These are phyloP conservation scores for Elsinoe australis DNA, from an alignment of 2,329 filamentous ascomycete species.

Conservation along the genomic window DNA sequence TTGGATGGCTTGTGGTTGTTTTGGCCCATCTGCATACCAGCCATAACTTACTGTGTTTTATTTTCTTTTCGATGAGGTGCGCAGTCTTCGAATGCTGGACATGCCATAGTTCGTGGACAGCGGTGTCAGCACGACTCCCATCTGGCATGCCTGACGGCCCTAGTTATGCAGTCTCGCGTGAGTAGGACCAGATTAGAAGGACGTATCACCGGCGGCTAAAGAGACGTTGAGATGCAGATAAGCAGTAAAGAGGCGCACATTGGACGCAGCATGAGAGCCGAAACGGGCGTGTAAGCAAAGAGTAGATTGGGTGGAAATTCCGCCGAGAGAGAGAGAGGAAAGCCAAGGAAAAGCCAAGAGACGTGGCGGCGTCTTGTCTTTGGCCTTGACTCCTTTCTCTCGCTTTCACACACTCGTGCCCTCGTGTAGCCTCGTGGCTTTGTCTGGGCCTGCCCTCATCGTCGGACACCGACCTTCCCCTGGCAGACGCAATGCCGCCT, in stretches of 20 bases:
- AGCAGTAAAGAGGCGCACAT: neutral
- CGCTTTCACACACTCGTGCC: neutral
- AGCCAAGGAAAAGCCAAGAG: neutral
- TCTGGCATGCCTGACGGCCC: neutral
- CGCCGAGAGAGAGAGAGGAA: neutral
- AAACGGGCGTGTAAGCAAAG: too few relatives aligned
- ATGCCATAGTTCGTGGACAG: too few relatives aligned
- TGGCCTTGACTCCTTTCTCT: neutral
- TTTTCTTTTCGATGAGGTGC: neutral
- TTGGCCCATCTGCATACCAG: too few relatives aligned
- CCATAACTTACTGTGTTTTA: conserved; percentile 2
- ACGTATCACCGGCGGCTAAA: neutral
- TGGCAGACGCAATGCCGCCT: conserved; percentile 10
- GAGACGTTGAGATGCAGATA: conserved; percentile 10
- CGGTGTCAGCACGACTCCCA: too few relatives aligned
- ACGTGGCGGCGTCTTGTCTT: too few relatives aligned
- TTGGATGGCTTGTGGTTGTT: neutral
- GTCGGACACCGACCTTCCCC: conserved; percentile 13
- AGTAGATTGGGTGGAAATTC: neutral
- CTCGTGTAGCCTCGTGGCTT: neutral
- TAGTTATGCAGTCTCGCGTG: conserved; percentile 6
- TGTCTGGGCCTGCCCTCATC: neutral
- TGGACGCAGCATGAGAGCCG: neutral
- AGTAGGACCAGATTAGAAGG: neutral
- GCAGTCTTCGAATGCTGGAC: too few relatives aligned